Evolutionary conservation across 306 rosid species (phyloP).

Genomic region (Adenanthera pavonina): DNA sequence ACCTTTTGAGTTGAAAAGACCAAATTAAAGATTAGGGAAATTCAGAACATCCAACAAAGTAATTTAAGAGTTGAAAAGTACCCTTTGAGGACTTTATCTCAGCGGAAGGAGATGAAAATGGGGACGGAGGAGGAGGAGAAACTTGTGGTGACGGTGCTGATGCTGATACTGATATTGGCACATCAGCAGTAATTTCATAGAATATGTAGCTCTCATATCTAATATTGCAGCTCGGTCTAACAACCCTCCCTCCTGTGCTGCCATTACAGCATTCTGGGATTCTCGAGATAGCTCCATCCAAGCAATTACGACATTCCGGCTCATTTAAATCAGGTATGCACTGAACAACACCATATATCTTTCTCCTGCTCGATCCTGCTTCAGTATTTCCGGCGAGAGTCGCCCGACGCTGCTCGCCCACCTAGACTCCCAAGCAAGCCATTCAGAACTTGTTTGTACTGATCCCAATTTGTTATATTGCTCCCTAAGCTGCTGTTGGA

Average conservation of each 20-base stretch:
- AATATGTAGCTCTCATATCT: constrained; percentile 26
- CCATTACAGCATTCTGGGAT: constrained; percentile 15
- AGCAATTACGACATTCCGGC: constrained; percentile 37
- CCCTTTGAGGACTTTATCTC: neutral
- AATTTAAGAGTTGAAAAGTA: neutral
- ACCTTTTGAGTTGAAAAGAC: too few species aligned
- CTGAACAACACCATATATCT: constrained; percentile 43
- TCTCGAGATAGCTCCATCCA: neutral
- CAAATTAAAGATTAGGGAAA: too few species aligned
- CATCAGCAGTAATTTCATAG: neutral
- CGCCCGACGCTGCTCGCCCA: constrained; percentile 16
- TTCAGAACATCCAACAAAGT: neutral
- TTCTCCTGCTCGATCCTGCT: neutral
- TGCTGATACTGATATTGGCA: neutral
- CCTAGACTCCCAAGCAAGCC: constrained; percentile 19
- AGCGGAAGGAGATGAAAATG: neutral
- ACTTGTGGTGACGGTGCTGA: neutral
- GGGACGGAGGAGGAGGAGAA: neutral
- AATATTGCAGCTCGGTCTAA: constrained; percentile 37
- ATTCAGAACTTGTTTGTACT: constrained; percentile 6
- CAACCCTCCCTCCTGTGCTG: neutral
- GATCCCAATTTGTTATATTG: constrained; percentile 27
- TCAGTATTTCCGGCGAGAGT: constrained; percentile 1
- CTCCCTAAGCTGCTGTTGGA: neutral
- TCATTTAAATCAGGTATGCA: constrained; percentile 44